Base-by-base conservation (phyloP, 2,329 filamentous ascomycete genomes). In the Penicillium decumbens region DNA sequence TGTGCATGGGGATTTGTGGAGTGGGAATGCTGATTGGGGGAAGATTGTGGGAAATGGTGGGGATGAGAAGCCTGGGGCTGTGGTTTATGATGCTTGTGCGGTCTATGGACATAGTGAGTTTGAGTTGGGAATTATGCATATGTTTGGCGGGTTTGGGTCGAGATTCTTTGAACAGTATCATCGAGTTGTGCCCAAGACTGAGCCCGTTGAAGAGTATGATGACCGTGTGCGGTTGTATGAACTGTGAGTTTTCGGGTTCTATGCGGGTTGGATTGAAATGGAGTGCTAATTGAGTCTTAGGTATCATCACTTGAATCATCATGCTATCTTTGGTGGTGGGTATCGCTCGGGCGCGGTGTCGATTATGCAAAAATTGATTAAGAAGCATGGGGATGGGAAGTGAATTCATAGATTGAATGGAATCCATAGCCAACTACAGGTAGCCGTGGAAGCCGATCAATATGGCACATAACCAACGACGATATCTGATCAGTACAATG, bases 1-100 rank as follows among this genome's bases (percentile, higher is more conserved):
- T 5, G 77, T 95, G 0, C 92, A 97, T 64, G 92, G 92, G 0
- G 91, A 96, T 72, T 70, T 96, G n/a, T 96, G 92, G 92, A 87
- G 83, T 56, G 92, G 92, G 0, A 96, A 96, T 68, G 82, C 87
- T 43, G 81, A 82, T 9, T 70, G 75, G 3, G 90, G 87, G 0
- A 75, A 75, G 37, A 84, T 95, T 45, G 75, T 75, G 3, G 70
- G 73, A 0, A 70, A 56, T 37, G 60, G 56, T 24, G 25, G 57
- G 5, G 71, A 64, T 25, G 70, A 77, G 0, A 77, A 74, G 1
- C 71, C 77, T 0, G 87, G 91, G 57, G 85, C 90, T 56, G 82
- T 95, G 0, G 81, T 95, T 1, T 96, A 84, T 64, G 92, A 96
- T 65, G 83, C 90, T 0, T 86, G 85, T 2, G 80, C 83, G 37